Evolutionary conservation across 148 eudicot genomes (phyloP), one percentile per base, ranked within the genome.

Genomic region (Rhododendron simsii): DNA sequence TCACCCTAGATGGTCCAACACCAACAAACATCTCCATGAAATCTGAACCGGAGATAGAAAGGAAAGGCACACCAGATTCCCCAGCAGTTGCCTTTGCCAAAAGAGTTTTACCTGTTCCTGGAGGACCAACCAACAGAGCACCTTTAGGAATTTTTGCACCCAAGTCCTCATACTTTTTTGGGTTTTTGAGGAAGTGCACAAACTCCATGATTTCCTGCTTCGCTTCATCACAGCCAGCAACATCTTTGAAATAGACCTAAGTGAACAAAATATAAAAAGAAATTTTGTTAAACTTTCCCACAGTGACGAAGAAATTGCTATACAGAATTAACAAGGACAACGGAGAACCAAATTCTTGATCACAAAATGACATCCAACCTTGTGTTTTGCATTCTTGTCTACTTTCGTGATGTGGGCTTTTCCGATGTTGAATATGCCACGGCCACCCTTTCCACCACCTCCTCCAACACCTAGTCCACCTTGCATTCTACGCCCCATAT

Each of bases 11-110:
- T 67, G 99, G 94, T 45, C 99, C 99, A 88, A 96, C 99, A 79
- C 99, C 99, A 78, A 96, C 99, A 91, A 96, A 95, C 99, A 96
- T 95, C 85, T 96, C 99, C 95, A 94, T 92, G 81, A 96, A 96
- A 89, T 96, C 99, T 35, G 98, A 94, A 80, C 98, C 99, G 11
- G 98, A 90, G 77, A 93, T 93, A 75, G 98, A 94, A 4, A 96
- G 91, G 85, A 96, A 96, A 59, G 99, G 99, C 75, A 96, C 99
- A 81, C 92, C 99, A n/a, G 99, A 93, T 90, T 96, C 99, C 20
- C 99, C 99, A 44, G 98, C 98, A 81, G 96, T 94, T 80, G 99
- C 99, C 89, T 93, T 96, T 35, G 99, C 99, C 69, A 96, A 89
- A 28, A 96, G 95, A 2, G 99, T 96, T 81, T 96, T 96, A 50